Base-by-base conservation (phyloP, 2,329 filamentous ascomycete species). In the Phyllosticta citriasiana region DNA sequence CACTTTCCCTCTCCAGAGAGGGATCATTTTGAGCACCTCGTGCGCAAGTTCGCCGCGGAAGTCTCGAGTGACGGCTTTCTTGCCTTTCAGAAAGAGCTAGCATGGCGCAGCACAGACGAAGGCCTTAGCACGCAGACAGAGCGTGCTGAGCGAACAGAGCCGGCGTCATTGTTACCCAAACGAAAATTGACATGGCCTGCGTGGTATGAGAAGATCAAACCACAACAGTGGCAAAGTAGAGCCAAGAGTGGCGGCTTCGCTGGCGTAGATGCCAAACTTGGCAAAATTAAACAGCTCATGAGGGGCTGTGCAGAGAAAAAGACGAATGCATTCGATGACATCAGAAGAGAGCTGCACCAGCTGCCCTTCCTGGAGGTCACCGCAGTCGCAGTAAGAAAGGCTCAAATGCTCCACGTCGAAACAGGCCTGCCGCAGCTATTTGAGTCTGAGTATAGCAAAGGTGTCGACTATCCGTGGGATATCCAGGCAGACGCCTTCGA, bases 401-500 rank as follows among this genome's bases (percentile, higher is more conserved):
- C 69, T 1, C 65, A 68, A 1, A 73, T 79, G 57, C 67, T 79
- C 0, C 63, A 71, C 33, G 67, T 74, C 27, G 63, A 68, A 2
- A 63, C 62, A 47, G 78, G 78, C 0, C 67, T 81, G 0, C 71
- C 73, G 0, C 68, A 69, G 0, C 74, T 82, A 10, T 79, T 80
- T 64, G 67, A 68, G 16, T 50, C 64, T 0, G 30, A 63, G 4
- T 65, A 64, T 25, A 61, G 62, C 4, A 63, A 62, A 1, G 63
- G 63, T 10, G 63, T 71, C 5, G 19, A 66, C 0, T 79, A 76
- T 50, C 80, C 80, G 0, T 74, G 66, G 59, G 79, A 83, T 62
- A 71, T 83, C 10, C 67, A 70, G 19, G 74, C 76, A 0, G 80
- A 83, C 61, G 75, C 79, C 0, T 67, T 73, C 51, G 74, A 78